Evolutionary conservation across 2,329 filamentous ascomycete genomes (phyloP), one percentile per base, ranked within the genome.

Genomic region (Penicillium oxalicum): DNA sequence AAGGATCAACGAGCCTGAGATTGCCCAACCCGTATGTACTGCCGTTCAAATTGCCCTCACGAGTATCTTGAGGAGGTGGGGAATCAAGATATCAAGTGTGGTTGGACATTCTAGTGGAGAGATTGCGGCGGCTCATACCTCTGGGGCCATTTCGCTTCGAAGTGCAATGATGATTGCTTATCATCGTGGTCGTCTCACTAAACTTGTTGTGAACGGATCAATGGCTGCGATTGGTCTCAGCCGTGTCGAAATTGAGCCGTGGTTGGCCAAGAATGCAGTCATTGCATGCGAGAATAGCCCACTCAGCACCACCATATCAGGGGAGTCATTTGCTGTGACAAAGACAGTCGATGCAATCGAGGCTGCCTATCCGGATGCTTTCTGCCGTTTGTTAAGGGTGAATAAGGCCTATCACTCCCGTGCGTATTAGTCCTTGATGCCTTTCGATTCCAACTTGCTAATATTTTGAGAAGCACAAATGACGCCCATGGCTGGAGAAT

Each of bases 91-190:
- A 1, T 12, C 36, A 1, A 40, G 50, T 8, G 59, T 60, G 4
- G 40, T 56, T 1, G 57, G 59, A 0, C 57, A 61, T 38, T 58
- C 54, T 8, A 59, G 54, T 41, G 59, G 59, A 1, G 59, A 61
- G 24, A 57, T 61, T 35, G 54, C 50, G 4, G 59, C 57, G 1
- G 57, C 59, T 7, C 60, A 61, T 35, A 51, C 57, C 0, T 48
- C 57, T 18, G 48, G 54, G 5, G 53, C 47, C 1, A 41, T 61
- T 34, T 2, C 24, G 6, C 29, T 32, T 32, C 29, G 9, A 32
- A 32, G 29, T 32, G 29, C 29, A 32, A 32, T 32, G 2, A 32
- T 32, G 29, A 32, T 32, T 32, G 29, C 29, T 32, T 32, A 32
- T 3, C 29, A 32, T 32, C 29, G 29, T 32, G 29, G 29, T 7